phyloP scores from a whole-genome alignment of 2,329 filamentous ascomycete species.

The Colletotrichum godetiae region DNA sequence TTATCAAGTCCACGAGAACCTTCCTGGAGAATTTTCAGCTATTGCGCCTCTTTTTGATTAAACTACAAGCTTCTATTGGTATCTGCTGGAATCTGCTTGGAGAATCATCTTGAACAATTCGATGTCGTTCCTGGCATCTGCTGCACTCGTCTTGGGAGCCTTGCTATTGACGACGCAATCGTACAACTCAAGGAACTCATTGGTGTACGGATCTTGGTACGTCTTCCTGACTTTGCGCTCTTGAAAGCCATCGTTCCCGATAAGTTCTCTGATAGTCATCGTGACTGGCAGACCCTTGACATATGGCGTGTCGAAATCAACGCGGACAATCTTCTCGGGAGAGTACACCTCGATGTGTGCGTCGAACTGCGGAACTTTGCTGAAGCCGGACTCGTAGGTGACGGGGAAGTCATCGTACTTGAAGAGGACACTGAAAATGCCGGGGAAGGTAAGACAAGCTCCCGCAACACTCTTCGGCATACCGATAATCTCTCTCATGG shows the following conservation, averaged over 20 bases:
- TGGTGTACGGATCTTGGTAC: conserved; percentile 56
- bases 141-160: conserved; percentile 42
- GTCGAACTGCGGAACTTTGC: conserved; percentile 63
- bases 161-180: conserved; percentile 39
- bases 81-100: conserved; percentile 15
- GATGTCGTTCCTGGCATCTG: conserved; percentile 45
- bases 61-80: not conserved
- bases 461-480: conserved; percentile 50
- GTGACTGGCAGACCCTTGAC: conserved; percentile 65
- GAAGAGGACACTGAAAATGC: conserved; percentile 54
- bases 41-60: not conserved
- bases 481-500: conserved; percentile 63
- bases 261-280: conserved; percentile 57
- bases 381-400: conserved; percentile 67
- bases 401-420: conserved; percentile 60
- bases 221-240: conserved; percentile 54
- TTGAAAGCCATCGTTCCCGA: conserved; percentile 49
- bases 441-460: conserved; percentile 47
- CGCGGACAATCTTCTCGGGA: conserved; percentile 61
- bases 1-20: not conserved
- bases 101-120: conserved; percentile 46
- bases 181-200: conserved; percentile 49
- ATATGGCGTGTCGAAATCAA: conserved; percentile 68
- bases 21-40: not conserved
- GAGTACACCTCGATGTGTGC: conserved; percentile 65